Conservation (phyloP, 2,329 filamentous ascomycete genomes). For the Scopulariopsis brevicaulis region DNA sequence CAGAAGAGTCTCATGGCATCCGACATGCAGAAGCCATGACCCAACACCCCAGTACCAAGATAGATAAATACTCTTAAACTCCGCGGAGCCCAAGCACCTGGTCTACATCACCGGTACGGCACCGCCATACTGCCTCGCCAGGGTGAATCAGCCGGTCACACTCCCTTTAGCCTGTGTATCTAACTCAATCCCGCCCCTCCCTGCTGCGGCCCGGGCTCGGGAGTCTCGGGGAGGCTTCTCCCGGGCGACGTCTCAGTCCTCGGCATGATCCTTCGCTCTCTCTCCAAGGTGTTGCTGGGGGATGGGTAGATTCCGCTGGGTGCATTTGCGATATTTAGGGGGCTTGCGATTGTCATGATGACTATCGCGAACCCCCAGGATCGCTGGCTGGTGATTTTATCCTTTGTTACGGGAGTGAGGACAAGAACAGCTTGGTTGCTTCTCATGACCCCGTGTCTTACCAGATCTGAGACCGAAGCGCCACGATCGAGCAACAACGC, state of each 20-base stretch:
- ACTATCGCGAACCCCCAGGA: no score
- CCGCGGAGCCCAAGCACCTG: background rate
- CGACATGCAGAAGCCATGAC: background rate
- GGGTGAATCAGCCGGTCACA: background rate
- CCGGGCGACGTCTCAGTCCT: background rate
- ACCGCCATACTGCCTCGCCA: background rate
- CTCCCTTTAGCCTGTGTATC: background rate
- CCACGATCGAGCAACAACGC: no score
- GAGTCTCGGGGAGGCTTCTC: background rate
- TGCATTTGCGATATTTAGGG: no score
- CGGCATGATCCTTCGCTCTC: background rate
- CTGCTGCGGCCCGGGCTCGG: background rate
- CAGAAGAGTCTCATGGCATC: background rate
- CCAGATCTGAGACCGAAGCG: no score
- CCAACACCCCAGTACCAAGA: background rate
- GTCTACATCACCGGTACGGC: background rate
- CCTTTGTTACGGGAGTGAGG: no score
- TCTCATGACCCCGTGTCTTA: no score
- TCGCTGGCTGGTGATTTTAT: no score
- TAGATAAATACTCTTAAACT: background rate
- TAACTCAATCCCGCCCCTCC: background rate
- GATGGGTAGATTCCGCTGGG: no score
- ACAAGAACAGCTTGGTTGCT: no score
- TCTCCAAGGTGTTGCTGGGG: no score
- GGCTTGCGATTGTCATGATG: no score